Base-by-base conservation (phyloP, 177 flowering plant genomes). In the Vitis hybrid region DNA sequence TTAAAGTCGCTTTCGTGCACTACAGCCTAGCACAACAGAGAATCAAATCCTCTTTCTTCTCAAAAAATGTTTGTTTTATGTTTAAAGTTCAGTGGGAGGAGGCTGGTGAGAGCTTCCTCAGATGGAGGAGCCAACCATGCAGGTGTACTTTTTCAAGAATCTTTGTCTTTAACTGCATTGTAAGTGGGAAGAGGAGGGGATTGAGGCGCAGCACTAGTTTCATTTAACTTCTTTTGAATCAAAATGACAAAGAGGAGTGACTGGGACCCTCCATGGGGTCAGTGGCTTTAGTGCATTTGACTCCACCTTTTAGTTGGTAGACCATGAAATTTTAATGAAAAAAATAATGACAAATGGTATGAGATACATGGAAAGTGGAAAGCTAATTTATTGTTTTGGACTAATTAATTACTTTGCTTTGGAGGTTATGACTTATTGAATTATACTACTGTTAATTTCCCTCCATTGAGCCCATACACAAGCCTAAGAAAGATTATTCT, bases 91-190 rank as follows among this genome's bases (percentile, higher is more conserved):
- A 40, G 46, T 40, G 46, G 46, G 46, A 40, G 46, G 46, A 5
- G 6, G 46, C 46, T 40, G 46, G 46, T 7, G 46, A 40, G 4
- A 6, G 12, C 30, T 14, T 21, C n/a, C 70, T 15, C 62, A 46
- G 48, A 2, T 56, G 9, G n/a, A 32, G 62, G 70, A 56, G 30
- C 62, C 62, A 67, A 67, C 62, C 30, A 56, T 24, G 46, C 35
- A 56, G 49, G 14, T 15, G 46, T 40, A 40, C 56, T 58, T 59
- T 50, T 14, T 2, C 5, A 15, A 21, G n/a, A 54, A 54, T 17
- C 17, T 54, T 17, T 15, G 6, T 54, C 17, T 54, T 54, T 54
- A 54, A 54, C 17, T 54, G 17, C n/a, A 54, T 14, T 40, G 46
- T 54, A 54, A 12, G 15, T 14, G 17, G 56, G 15, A 17, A 54